Percentiles rank a stretch among this genome's conserved stretches.
These are phyloP conservation scores for Citrus glauca DNA, from an alignment of 345 rosid species.

Conservation along the genomic window DNA sequence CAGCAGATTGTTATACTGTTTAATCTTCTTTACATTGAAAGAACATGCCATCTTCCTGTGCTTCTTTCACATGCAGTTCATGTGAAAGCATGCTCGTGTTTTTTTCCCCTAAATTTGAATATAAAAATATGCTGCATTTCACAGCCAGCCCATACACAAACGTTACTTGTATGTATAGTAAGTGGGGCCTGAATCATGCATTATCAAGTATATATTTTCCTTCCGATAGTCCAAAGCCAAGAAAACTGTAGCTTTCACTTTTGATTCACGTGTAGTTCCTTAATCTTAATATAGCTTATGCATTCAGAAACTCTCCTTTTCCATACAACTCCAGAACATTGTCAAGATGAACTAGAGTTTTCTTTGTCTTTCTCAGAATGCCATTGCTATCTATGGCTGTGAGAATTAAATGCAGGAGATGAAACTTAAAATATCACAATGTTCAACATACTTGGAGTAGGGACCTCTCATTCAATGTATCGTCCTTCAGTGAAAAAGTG, in stretches of 20 bases:
- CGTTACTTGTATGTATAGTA: background rate
- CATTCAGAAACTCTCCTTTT: background rate
- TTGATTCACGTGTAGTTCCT: constrained; percentile 8
- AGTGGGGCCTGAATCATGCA: constrained; percentile 12
- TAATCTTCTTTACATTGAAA: background rate
- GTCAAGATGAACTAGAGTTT: constrained; percentile 4
- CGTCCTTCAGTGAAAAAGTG: background rate
- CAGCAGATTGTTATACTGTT: background rate
- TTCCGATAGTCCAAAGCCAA: constrained; percentile 1
- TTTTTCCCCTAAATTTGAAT: background rate
- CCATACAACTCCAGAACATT: constrained; percentile 1
- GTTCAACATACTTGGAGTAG: background rate
- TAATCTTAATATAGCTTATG: background rate
- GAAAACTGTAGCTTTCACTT: background rate
- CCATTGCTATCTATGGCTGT: constrained; percentile 2
- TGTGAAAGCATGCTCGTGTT: constrained; percentile 13
- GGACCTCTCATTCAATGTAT: constrained; percentile 10
- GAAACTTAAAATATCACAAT: background rate
- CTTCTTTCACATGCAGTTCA: constrained; percentile 17
- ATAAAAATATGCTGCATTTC: background rate
- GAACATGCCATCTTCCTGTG: background rate
- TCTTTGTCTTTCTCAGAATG: background rate
- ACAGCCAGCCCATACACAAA: constrained; percentile 13
- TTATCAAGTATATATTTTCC: background rate
- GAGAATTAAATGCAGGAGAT: constrained; percentile 17